Evolutionary conservation across 2,329 filamentous ascomycete genomes (phyloP).

Genomic region (Verticillium dahliae): DNA sequence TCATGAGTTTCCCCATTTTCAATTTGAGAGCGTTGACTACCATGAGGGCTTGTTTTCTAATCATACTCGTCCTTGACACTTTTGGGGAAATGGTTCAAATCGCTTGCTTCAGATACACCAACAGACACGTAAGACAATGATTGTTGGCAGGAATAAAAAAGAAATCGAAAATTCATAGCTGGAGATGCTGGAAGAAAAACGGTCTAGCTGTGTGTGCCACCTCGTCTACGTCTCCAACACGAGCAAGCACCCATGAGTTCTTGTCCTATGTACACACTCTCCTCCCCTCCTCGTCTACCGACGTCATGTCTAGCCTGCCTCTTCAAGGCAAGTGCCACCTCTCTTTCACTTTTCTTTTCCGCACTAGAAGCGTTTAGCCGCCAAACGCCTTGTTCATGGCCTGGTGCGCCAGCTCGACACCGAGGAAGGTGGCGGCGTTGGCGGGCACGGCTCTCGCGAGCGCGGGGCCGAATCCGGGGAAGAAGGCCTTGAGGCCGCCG

Average conservation of each 20-base stretch:
- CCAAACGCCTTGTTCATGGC: slow-evolving; percentile 72
- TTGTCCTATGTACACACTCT: neutral
- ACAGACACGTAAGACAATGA: too few species aligned
- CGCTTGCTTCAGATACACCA: too few species aligned
- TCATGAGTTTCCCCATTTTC: too few species aligned
- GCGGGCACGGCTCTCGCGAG: slow-evolving; percentile 89
- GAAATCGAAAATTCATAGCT: neutral
- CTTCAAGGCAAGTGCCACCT: too few species aligned
- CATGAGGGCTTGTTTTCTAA: too few species aligned
- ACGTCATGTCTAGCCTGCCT: neutral
- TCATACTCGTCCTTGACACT: too few species aligned
- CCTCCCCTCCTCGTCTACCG: neutral
- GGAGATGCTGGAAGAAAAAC: neutral
- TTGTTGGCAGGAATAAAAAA: too few species aligned
- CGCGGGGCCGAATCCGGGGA: slow-evolving; percentile 91
- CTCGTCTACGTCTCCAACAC: slow-evolving; percentile 73
- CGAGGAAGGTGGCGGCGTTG: slow-evolving; percentile 91
- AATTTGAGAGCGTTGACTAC: too few species aligned
- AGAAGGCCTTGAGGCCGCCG: slow-evolving; percentile 87
- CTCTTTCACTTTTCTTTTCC: neutral
- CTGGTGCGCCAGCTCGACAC: slow-evolving; percentile 77
- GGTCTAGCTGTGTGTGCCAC: slow-evolving; percentile 57
- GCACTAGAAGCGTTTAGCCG: neutral
- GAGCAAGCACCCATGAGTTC: slow-evolving; percentile 6
- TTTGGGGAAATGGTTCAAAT: too few species aligned